Evolutionary conservation across 1,284 basidiomycete genomes (phyloP), one percentile per base, ranked within the genome.

Genomic region (Cryptococcus wingfieldii): DNA sequence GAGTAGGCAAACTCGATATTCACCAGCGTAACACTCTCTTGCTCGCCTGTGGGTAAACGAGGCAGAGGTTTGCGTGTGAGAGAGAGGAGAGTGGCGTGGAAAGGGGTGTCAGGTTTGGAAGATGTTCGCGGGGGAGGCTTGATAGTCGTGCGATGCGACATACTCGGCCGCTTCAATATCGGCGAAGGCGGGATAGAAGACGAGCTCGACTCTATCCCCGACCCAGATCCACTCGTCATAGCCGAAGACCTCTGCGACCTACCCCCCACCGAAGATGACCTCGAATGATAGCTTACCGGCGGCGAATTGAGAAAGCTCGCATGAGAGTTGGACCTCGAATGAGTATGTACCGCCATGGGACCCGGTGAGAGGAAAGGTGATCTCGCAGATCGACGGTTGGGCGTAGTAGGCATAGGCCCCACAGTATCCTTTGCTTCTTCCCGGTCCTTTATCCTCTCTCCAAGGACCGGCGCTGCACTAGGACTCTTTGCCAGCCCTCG

Each of bases 1-100:
- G 57, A 63, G 55, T 61, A 70, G 6, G 60, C 60, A 48, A 68
- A 70, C 43, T 65, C 62, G 1, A 70, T 57, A 1, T 55, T 68
- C 37, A 70, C 51, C 12, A 70, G 54, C 14, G 45, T 55, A 19
- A 47, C 23, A 31, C 41, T 54, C 19, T 50, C 47, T 48, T 41
- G n/a, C 31, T 50, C 25, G 12, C 44, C 43, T n/a, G 38, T n/a
- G 18, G 25, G 34, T 9, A 19, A 25, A 3, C 13, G 13, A 23
- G 51, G 52, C 19, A 57, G 37, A 0, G 50, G 38, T 27, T 39
- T 48, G 19, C 27, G 18, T 0, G 25, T 39, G 23, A 48, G 28
- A 16, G 58, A 49, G 14, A 56, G 46, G 19, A 60, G 37, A 3
- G 54, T 54, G 23, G 61, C 52, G 38, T 49, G 38, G 46, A 58